These are phyloP conservation scores for Vigna reflexopilosa DNA, from an alignment of 306 rosid species.

Conservation along the genomic window DNA sequence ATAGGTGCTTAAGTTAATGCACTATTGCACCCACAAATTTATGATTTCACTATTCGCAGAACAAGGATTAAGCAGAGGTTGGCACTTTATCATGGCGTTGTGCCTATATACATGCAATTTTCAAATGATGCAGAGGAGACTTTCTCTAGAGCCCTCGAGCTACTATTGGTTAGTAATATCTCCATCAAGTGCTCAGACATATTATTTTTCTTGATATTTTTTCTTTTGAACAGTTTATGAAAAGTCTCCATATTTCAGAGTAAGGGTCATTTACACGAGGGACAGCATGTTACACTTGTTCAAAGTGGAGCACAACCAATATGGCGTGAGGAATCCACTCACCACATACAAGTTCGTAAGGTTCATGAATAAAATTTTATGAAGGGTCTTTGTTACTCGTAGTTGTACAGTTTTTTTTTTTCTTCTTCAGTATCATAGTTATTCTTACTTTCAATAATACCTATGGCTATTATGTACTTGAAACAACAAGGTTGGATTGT, in stretches of 20 bases:
- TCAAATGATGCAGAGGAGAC: constrained; percentile 92
- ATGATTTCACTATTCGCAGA: constrained; percentile 54
- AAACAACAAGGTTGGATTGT: constrained; percentile 25
- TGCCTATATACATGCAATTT: constrained; percentile 85
- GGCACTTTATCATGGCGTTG: constrained; percentile 79
- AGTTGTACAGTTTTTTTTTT: not conserved
- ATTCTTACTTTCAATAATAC: constrained; percentile 12
- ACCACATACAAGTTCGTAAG: constrained; percentile 90
- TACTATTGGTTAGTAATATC: constrained; percentile 70
- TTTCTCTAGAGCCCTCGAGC: constrained; percentile 78
- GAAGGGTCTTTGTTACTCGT: constrained; percentile 30
- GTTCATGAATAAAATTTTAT: constrained; percentile 62
- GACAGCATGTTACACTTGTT: constrained; percentile 80
- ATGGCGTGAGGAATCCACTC: constrained; percentile 91
- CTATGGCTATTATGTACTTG: constrained; percentile 32
- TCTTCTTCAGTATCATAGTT: not conserved
- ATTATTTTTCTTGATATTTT: constrained; percentile 27
- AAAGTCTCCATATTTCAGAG: constrained; percentile 56
- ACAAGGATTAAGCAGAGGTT: constrained; percentile 84
- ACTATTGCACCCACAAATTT: constrained; percentile 19
- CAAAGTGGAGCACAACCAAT: constrained; percentile 98
- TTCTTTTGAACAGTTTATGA: constrained; percentile 30
- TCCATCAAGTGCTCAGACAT: constrained; percentile 5
- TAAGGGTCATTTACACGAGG: constrained; percentile 70
- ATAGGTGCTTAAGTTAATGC: constrained; percentile 1